Evolutionary conservation across 306 rosid genomes (phyloP).

Genomic region (Castanea sativa): DNA sequence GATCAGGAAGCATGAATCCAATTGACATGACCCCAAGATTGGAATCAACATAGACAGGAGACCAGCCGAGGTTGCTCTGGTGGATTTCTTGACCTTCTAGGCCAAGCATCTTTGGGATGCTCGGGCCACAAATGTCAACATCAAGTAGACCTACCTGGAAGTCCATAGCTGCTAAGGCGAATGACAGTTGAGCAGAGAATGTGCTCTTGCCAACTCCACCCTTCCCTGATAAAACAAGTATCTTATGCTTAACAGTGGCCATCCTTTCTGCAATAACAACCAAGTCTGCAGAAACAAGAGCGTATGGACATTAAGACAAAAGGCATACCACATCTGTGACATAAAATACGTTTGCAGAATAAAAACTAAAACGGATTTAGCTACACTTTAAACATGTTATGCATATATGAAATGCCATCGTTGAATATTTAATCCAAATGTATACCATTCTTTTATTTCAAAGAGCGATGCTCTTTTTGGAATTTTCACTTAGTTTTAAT

Average conservation of each 20-base stretch:
- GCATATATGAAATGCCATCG: too few relatives aligned
- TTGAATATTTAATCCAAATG: too few relatives aligned
- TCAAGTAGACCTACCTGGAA: conserved; percentile 93
- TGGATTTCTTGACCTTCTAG: conserved; percentile 85
- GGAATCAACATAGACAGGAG: conserved; percentile 42
- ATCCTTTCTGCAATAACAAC: conserved; percentile 78
- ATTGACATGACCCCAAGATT: conserved; percentile 78
- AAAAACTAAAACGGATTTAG: too few relatives aligned
- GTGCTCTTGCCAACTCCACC: too few relatives aligned
- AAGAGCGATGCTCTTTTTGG: too few relatives aligned
- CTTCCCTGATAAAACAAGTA: too few relatives aligned
- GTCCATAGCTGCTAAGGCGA: neutral
- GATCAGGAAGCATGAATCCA: conserved; percentile 76
- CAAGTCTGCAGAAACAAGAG: conserved; percentile 49
- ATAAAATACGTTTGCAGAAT: neutral
- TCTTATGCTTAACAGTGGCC: conserved; percentile 85
- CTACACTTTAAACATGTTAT: too few relatives aligned
- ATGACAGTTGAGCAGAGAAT: too few relatives aligned
- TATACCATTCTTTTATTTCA: too few relatives aligned
- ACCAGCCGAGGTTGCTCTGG: conserved; percentile 94
- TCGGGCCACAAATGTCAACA: conserved; percentile 34
- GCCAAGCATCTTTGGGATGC: neutral
- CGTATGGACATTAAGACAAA: neutral
- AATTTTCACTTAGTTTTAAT: too few relatives aligned
- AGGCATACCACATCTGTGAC: too few relatives aligned